Base-by-base conservation (phyloP, 495 filamentous ascomycete species). In the Xylaria telfairii region DNA sequence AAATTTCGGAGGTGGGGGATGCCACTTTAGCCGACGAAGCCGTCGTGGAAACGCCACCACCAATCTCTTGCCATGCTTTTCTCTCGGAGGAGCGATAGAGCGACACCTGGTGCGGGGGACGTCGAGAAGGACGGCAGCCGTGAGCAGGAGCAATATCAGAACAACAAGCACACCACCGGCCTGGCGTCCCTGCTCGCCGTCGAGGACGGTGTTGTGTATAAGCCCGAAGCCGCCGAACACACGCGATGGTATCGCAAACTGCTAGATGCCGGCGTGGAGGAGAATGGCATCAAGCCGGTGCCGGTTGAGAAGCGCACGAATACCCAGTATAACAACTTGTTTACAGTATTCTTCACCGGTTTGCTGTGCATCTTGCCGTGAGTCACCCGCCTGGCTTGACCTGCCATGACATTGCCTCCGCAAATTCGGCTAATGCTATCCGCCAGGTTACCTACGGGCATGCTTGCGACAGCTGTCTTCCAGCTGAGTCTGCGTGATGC, bases 261-360 rank as follows among this genome's bases (percentile, higher is more conserved):
- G 71, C 72, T 90, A 76, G 75, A 89, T 79, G 72, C 83, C 80
- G 64, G 81, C 12, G 73, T 84, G 42, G 84, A 88, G 67, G 81
- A 85, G 67, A 83, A 86, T 71, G 86, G 86, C 34, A 84, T 86
- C 67, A 83, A 85, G 69, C 86, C 86, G 1, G 85, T 88, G 10
- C 86, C 86, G 1, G 71, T 87, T 15, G 84, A 87, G 56, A 81
- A 85, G 72, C 78, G 86, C n/a, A 87, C 81, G 1, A 79, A 79
- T 34, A 85, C 76, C 37, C 79, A 82, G 15, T 88, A 87, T 69
- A 82, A 79, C 76, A 86, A 88, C 70, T 68, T 86, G 12, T 84
- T 86, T 30, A 84, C 82, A 17, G 77, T 85, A 24, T 85, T 84
- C 72, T 83, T 83, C 65, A 82, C 81, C 34, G 78, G 81, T 21